Evolutionary conservation across 345 rosid genomes (phyloP).

Genomic region (Populus pruinosa): DNA sequence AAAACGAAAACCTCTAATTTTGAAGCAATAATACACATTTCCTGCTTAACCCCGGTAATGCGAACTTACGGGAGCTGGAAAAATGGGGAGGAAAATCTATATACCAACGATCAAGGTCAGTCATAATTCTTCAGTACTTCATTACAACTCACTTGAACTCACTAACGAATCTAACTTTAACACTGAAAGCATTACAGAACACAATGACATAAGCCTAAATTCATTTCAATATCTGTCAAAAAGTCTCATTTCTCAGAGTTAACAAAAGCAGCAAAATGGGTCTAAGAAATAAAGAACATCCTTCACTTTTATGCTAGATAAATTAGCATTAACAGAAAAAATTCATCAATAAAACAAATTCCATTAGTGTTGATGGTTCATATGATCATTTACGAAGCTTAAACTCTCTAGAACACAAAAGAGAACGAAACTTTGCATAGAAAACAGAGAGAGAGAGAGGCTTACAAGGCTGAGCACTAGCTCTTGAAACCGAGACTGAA

Average conservation of each 20-base stretch:
- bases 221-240: no score
- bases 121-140: no score
- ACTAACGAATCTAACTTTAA: no score
- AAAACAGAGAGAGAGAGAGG: not conserved
- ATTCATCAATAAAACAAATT: no score
- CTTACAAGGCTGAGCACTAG: conserved; percentile 54
- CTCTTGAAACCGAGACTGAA: conserved; percentile 34
- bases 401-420: not conserved
- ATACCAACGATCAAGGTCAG: not conserved
- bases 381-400: not conserved
- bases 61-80: not conserved
- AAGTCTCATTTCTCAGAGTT: not conserved
- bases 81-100: no score
- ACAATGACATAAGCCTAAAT: no score
- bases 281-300: not conserved
- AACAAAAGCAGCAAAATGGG: not conserved
- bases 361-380: not conserved
- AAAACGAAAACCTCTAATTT: not conserved
- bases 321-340: not conserved
- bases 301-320: not conserved
- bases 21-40: not conserved
- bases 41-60: not conserved
- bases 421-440: not conserved
- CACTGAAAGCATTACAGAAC: no score
- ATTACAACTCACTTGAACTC: not conserved